phyloP scores from a whole-genome alignment of 495 filamentous ascomycete genomes.

The Annulohypoxylon stygium region DNA sequence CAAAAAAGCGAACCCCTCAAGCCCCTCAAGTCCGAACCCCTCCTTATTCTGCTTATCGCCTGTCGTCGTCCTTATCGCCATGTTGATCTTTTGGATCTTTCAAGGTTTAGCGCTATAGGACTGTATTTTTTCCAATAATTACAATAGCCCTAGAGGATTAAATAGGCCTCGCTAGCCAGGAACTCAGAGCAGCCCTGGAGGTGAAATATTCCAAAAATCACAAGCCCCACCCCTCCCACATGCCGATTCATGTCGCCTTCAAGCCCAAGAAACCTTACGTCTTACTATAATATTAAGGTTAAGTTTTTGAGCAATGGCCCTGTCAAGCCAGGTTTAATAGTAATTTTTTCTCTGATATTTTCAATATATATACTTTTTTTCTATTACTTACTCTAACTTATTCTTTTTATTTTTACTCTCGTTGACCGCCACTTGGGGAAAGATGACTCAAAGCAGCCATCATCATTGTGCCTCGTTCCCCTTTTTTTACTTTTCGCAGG shows the following conservation, averaged over 20 bases:
- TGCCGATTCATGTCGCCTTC: slow-evolving; percentile 32
- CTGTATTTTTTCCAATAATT: background rate
- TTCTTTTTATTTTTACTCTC: background rate
- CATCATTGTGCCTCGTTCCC: slow-evolving; percentile 28
- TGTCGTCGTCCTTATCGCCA: background rate
- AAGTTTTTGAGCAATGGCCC: slow-evolving; percentile 8
- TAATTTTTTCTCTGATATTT: slow-evolving; percentile 6
- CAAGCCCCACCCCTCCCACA: slow-evolving; percentile 21
- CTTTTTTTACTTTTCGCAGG: slow-evolving; percentile 12
- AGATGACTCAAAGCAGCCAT: slow-evolving; percentile 39
- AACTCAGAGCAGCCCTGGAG: background rate
- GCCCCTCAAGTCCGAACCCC: background rate
- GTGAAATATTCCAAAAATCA: background rate
- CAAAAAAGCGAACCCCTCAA: too few relatives aligned
- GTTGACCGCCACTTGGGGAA: slow-evolving; percentile 41
- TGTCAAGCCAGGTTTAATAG: slow-evolving; percentile 19
- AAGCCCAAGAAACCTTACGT: slow-evolving; percentile 22
- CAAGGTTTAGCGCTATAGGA: background rate
- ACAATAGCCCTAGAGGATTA: background rate
- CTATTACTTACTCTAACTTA: background rate
- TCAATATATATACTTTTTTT: background rate
- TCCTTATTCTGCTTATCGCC: slow-evolving; percentile 13
- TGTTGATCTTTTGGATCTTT: background rate
- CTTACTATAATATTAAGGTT: slow-evolving; percentile 15
- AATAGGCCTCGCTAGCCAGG: slow-evolving; percentile 22